Evolutionary conservation across 768 basidiomycete genomes (phyloP), one percentile per base, ranked within the genome.

Genomic region (Polyporus arcularius): DNA sequence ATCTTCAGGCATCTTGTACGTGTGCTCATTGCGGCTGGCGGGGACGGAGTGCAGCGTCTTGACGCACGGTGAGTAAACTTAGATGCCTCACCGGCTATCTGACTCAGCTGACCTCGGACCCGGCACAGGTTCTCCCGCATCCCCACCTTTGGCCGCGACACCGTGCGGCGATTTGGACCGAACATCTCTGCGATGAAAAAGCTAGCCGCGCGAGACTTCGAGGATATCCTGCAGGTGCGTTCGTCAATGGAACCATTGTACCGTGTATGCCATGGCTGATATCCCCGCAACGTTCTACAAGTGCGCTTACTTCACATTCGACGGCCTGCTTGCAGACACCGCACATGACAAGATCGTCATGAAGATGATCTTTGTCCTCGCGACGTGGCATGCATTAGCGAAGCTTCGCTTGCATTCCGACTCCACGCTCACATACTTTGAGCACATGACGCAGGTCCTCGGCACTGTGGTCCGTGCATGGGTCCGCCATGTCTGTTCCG

Each of bases 391-490:
- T 65, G 71, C 68, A 0, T 63, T 73, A 10, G 76, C 75, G 3
- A 80, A 80, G 55, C 67, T 80, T 0, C 72, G 73, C 10, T 51
- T 79, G 59, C 79, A 80, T 56, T 75, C 75, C 0, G 73, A 76
- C 7, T 21, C 57, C 2, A 73, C 77, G 4, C 61, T 81, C 0
- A 18, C 40, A 0, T n/a, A 67, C 18, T 62, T 78, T 4, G 63
- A 72, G 10, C 7, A 9, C 1, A 53, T 58, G 0, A 78, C 75
- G 12, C 48, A n/a, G 0, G 57, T 62, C 1, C 62, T 80, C 8
- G 75, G 79, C 0, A 30, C 60, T 1, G 46, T 63, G 0, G 59
- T 80, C 3, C 75, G 74, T 0, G 21, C 65, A 6, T 82, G 82
- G 61, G 57, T 63, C 6, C 47, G 66, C 1, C 16, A 60, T 1